Percentiles rank a stretch among this genome's conserved stretches.
Conservation (phyloP, 345 rosid genomes). For the Pugionium cornutum region DNA sequence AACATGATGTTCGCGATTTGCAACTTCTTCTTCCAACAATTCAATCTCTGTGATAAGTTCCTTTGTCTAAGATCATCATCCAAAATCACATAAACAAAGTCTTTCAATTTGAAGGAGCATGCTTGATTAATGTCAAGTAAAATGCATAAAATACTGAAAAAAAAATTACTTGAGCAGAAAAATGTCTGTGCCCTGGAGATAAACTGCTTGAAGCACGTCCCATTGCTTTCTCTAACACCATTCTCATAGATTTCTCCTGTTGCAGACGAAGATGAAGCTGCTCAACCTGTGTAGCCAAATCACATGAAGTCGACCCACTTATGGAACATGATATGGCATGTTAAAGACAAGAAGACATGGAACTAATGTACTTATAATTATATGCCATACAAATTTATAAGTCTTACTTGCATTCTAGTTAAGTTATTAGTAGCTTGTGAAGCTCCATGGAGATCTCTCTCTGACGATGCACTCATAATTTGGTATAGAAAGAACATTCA, state of each 20-base stretch:
- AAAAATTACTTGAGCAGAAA: constrained; percentile 59
- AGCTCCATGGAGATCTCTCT: constrained; percentile 48
- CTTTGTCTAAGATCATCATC: constrained; percentile 53
- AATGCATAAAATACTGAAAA: background rate
- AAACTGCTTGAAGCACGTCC: constrained; percentile 84
- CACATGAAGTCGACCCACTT: background rate
- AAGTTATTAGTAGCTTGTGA: constrained; percentile 32
- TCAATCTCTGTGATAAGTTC: constrained; percentile 84
- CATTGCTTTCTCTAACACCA: constrained; percentile 80
- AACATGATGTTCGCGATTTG: constrained; percentile 78
- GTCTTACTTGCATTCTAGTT: constrained; percentile 53
- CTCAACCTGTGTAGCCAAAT: constrained; percentile 60
- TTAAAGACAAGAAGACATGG: background rate
- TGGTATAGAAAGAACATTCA: background rate
- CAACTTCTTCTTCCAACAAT: constrained; percentile 77
- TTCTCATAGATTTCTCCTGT: constrained; percentile 78
- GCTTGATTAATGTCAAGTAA: background rate
- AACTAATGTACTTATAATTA: constrained; percentile 27
- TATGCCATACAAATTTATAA: background rate
- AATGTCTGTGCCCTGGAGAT: constrained; percentile 93
- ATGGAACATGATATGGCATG: background rate
- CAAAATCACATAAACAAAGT: constrained; percentile 8
- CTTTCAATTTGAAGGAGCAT: background rate
- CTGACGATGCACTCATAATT: constrained; percentile 84
- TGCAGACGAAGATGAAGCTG: constrained; percentile 75